Evolutionary conservation across 2,329 filamentous ascomycete species (phyloP), one percentile per base, ranked within the genome.

Genomic region (Pseudogymnoascus sp.): DNA sequence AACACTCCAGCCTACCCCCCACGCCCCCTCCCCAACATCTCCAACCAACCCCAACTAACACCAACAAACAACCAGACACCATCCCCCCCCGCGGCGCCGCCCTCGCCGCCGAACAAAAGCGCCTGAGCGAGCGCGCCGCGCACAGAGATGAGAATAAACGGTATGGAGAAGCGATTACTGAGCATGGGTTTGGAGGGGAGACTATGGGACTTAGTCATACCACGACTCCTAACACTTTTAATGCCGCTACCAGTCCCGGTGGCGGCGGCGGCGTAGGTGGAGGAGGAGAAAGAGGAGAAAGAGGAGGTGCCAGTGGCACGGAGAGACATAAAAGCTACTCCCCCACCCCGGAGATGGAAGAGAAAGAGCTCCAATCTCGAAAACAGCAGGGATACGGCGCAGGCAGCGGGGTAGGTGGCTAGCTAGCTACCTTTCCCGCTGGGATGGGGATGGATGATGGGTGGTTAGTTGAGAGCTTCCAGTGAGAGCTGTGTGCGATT

Each of bases 111-210:
- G 0, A 13, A 13, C 31, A 35, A 3, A 37, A 35, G 9, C 4
- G 1, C n/a, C 2, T 2, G 3, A 9, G n/a, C 17, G 53, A 35
- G 10, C 21, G 13, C 2, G 13, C 1, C 1, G 53, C 6, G 4
- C 53, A 37, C 4, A 7, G 1, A 7, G 29, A 13, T 3, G 7
- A 35, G 9, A 37, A 59, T 10, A 26, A 3, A 7, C 53, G 53
- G 2, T 59, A 35, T 4, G 29, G 17, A 1, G 42, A 64, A n/a
- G 44, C 59, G 38, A 63, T 64, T 3, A 60, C 23, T 6, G 37
- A 64, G 26, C 38, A 42, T 15, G 63, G 63, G 4, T 60, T 60
- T 4, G 61, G 61, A 17, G 60, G 61, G 26, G 38, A 44, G 37
- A 59, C 44, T 7, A 7, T n/a, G 23, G 44, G 44, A 13, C n/a